Conservation (phyloP, 805 yeast species). For the Ogataea chonburiensis region DNA sequence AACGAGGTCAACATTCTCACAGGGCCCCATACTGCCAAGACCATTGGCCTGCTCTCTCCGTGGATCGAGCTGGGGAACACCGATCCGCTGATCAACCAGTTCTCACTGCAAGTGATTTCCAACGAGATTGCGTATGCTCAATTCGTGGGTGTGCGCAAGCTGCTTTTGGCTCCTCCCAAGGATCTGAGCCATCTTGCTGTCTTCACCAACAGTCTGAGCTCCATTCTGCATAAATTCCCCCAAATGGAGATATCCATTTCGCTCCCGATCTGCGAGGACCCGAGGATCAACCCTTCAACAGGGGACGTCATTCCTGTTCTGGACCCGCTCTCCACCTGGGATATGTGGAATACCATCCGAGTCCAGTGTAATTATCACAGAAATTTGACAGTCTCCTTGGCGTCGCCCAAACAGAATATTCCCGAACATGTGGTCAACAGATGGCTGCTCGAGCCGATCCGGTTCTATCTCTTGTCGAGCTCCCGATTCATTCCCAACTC, state of each 20-base stretch:
- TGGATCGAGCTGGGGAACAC: slow-evolving; percentile 69
- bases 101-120: slow-evolving; percentile 55
- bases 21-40: slow-evolving; percentile 40
- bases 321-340: slow-evolving; percentile 65
- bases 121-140: slow-evolving; percentile 60
- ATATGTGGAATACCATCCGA: slow-evolving; percentile 68
- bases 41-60: slow-evolving; percentile 60
- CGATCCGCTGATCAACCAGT: slow-evolving; percentile 47
- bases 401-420: slow-evolving; percentile 60
- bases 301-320: slow-evolving; percentile 28
- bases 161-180: slow-evolving; percentile 65
- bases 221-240: slow-evolving; percentile 30
- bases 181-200: slow-evolving; percentile 52
- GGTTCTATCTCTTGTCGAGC: slow-evolving; percentile 53
- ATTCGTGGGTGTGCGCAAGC: slow-evolving; percentile 54
- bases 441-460: slow-evolving; percentile 70
- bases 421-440: slow-evolving; percentile 52
- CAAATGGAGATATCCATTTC: slow-evolving; percentile 45
- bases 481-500: slow-evolving; percentile 58
- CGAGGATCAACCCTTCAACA: slow-evolving; percentile 21
- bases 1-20: slow-evolving; percentile 43
- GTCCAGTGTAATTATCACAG: slow-evolving; percentile 51
- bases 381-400: slow-evolving; percentile 68
- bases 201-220: slow-evolving; percentile 42
- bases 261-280: slow-evolving; percentile 48